Base-by-base conservation (phyloP, 2,329 filamentous ascomycete species). In the Fusarium domesticum region DNA sequence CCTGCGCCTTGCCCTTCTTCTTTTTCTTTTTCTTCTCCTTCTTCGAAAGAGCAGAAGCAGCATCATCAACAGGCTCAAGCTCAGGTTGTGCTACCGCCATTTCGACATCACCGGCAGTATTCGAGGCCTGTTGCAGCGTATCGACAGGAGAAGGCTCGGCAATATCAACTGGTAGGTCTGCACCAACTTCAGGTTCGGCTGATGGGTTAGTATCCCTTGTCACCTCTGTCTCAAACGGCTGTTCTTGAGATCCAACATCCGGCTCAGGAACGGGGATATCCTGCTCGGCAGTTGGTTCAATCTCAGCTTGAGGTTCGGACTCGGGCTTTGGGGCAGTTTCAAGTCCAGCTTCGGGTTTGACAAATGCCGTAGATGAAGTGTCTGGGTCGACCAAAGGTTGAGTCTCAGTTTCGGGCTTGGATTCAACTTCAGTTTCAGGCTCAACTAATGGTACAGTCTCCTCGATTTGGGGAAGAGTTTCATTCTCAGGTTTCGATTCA, bases 391-490 rank as follows among this genome's bases (percentile, higher is more conserved):
- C 47, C 45, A 48, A 33, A 50, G 47, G 43, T 56, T 57, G 56
- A 42, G 44, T 56, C 42, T 57, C 53, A 49, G 50, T 48, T 56
- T 59, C 47, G 42, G 44, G 50, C 52, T 60, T 56, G 39, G 57
- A 49, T 58, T 60, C 57, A 60, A 42, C 54, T 58, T 57, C 55
- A 57, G 54, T 54, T 43, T 59, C 49, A 53, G 51, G 52, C 48
- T 59, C 54, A 56, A 56, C 39, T 57, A 56, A 51, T 54, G 47
- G 52, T 47, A 64, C 59, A 48, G 46, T 51, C 49, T 61, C 53
- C 47, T 58, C 47, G 42, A 39, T 43, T 33, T 46, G 43, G 37
- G 41, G 35, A 44, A 45, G 34, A 48, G 46, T 35, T 47, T 58
- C 50, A 47, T 59, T 50, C 35, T 60, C 52, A 48, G 47, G 44